Percentiles rank a stretch among this genome's conserved stretches.
These are phyloP conservation scores for Leishmania martiniquensis DNA, from an alignment of 208 protist species.

Conservation along the genomic window DNA sequence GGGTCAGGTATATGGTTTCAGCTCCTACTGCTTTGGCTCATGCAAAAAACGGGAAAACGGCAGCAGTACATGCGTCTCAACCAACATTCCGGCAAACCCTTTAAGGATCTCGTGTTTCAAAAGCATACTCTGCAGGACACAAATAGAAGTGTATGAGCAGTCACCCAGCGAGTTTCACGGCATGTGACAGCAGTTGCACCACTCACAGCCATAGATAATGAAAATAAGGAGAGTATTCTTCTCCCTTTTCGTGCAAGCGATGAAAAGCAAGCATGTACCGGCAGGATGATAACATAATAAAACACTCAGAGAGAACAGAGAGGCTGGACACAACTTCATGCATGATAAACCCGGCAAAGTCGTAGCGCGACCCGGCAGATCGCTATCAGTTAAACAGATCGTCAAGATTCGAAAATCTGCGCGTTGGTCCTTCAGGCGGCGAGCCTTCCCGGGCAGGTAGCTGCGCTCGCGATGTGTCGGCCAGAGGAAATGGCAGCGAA, in stretches of 20 bases:
- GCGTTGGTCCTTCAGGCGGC: not conserved
- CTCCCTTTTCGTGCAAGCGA: not conserved
- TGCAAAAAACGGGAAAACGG: not conserved
- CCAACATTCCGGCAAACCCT: not conserved
- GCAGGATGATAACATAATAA: not conserved
- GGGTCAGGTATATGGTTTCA: not conserved
- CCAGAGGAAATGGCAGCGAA: not conserved
- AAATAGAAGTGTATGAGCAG: not conserved
- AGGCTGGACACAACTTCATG: not conserved
- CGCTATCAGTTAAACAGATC: slow-evolving; percentile 31
- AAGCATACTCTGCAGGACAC: not conserved
- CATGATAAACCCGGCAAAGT: not conserved
- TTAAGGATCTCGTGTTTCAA: not conserved
- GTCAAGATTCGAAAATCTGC: slow-evolving; percentile 29
- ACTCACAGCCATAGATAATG: not conserved
- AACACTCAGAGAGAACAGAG: no score
- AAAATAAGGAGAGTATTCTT: not conserved
- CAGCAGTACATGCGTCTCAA: not conserved
- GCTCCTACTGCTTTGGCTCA: not conserved
- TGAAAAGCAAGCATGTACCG: not conserved
- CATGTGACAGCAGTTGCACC: not conserved
- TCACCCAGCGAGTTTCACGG: not conserved
- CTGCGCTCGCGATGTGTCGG: not conserved
- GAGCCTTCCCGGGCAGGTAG: not conserved
- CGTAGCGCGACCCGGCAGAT: no score